These are phyloP conservation scores for Blastocystis sp. DNA, from an alignment of 352 stramenopile species.

Conservation along the genomic window DNA sequence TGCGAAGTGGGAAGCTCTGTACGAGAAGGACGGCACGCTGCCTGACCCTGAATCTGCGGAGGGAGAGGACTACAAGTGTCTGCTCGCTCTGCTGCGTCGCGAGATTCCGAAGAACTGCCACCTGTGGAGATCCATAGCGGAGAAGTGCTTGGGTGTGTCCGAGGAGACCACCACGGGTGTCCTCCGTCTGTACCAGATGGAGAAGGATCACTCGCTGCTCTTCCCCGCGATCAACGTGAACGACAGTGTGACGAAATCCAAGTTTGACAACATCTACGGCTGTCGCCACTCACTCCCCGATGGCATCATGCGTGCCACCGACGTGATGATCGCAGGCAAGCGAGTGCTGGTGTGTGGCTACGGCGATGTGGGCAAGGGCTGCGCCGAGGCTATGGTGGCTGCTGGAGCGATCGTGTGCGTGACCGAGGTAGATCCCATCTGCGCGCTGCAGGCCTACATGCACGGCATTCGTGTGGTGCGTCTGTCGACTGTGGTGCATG, in stretches of 20 bases:
- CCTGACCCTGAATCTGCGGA: slow-evolving; percentile 85
- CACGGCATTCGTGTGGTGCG: slow-evolving; percentile 91
- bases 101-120: slow-evolving; percentile 85
- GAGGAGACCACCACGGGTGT: slow-evolving; percentile 97
- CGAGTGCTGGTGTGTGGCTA: slow-evolving; percentile 92
- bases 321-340: slow-evolving; percentile 98
- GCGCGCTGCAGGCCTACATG: slow-evolving; percentile 93
- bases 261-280: slow-evolving; percentile 98
- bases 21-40: slow-evolving; percentile 83
- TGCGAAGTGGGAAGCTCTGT: slow-evolving; percentile 89
- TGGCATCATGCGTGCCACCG: slow-evolving; percentile 94
- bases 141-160: slow-evolving; percentile 87
- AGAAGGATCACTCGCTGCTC: slow-evolving; percentile 85
- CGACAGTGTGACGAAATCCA: slow-evolving; percentile 98
- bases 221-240: slow-evolving; percentile 99
- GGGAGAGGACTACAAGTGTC: slow-evolving; percentile 96
- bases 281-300: slow-evolving; percentile 96
- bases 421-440: slow-evolving; percentile 96
- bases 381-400: slow-evolving; percentile 89
- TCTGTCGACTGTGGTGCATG: slow-evolving; percentile 78
- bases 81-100: slow-evolving; percentile 89
- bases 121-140: slow-evolving; percentile 92
- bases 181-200: slow-evolving; percentile 94
- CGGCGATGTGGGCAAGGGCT: slow-evolving; percentile 95
- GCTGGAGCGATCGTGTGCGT: slow-evolving; percentile 90